Evolutionary conservation across 148 eudicot genomes (phyloP), one percentile per base, ranked within the genome.

Genomic region (Beta vulgaris): DNA sequence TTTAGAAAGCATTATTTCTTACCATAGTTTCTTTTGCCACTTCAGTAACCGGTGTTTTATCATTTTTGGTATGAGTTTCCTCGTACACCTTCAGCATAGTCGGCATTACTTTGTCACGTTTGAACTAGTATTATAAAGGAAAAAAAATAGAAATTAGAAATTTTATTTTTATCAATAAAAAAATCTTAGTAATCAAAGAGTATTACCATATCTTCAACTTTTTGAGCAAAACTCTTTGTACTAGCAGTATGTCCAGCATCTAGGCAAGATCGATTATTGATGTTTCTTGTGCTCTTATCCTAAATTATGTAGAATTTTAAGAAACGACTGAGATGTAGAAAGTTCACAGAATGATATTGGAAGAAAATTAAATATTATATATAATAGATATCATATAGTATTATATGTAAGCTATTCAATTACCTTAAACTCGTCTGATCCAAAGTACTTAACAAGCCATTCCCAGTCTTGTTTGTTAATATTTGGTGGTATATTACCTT

Each of bases 151-250:
- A n/a, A 8, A 12, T 3, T 11, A 60, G 35, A 0, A 3, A 29
- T 3, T 28, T 11, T 2, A 31, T 12, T 31, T 31, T 4, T 4
- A 16, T 4, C 3, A 29, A 14, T 3, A 10, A 10, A 58, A 8
- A 58, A 8, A 26, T 58, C 11, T 4, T 23, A 29, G 0, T 7
- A 58, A 49, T 16, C 2, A 16, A 19, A 4, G 18, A 49, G 55
- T 26, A 25, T 25, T 58, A 29, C 62, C 34, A 58, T 29, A 26
- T 29, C 29, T 26, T 25, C 31, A 7, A 28, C 66, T 12, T 4
- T 36, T 61, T 61, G 39, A 16, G 66, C 66, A 61, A 61, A 61
- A 32, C 66, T 28, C 34, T 59, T 31, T 59, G 64, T 59, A 31
- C 36, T 36, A 12, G 64, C 64, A 59, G 64, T 59, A 29, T 59